These are phyloP conservation scores for Naumovozyma dairenensis DNA, from an alignment of 805 yeast genomes.

Conservation along the genomic window DNA sequence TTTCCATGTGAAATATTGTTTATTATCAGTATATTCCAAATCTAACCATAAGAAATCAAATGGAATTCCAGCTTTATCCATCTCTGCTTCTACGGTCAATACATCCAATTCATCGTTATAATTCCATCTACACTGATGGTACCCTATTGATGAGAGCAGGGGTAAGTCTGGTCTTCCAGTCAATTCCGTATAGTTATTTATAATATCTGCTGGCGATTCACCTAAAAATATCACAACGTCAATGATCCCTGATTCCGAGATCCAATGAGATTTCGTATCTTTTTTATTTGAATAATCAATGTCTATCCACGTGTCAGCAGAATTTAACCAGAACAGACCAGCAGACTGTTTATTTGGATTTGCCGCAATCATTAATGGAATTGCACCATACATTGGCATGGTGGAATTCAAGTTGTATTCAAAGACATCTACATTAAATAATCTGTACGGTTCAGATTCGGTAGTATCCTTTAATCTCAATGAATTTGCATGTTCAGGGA, in stretches of 20 bases:
- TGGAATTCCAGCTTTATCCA: conserved; percentile 71
- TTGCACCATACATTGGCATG: conserved; percentile 90
- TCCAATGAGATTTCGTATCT: conserved; percentile 67
- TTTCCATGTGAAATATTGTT: conserved; percentile 91
- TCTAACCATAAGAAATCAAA: conserved; percentile 93
- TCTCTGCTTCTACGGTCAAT: conserved; percentile 51
- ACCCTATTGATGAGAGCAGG: conserved; percentile 68
- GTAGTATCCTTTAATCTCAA: conserved; percentile 64
- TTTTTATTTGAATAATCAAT: conserved; percentile 29
- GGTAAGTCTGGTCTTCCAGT: conserved; percentile 75
- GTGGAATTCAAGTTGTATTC: conserved; percentile 80
- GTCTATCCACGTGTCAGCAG: conserved; percentile 88
- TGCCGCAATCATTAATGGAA: conserved; percentile 76
- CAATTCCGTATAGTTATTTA: conserved; percentile 50
- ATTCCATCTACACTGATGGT: conserved; percentile 97
- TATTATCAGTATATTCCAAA: conserved; percentile 79
- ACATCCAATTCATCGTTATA: conserved; percentile 85
- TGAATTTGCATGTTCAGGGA: conserved; percentile 91
- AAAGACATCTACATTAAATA: conserved; percentile 89
- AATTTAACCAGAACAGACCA: conserved; percentile 85
- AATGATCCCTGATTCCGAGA: conserved; percentile 78
- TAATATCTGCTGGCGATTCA: conserved; percentile 44
- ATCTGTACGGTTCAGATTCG: conserved; percentile 62
- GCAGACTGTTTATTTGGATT: conserved; percentile 41
- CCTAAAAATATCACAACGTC: conserved; percentile 67